phyloP scores from a whole-genome alignment of 257 asterid species.

The Euphrasia confusa region DNA sequence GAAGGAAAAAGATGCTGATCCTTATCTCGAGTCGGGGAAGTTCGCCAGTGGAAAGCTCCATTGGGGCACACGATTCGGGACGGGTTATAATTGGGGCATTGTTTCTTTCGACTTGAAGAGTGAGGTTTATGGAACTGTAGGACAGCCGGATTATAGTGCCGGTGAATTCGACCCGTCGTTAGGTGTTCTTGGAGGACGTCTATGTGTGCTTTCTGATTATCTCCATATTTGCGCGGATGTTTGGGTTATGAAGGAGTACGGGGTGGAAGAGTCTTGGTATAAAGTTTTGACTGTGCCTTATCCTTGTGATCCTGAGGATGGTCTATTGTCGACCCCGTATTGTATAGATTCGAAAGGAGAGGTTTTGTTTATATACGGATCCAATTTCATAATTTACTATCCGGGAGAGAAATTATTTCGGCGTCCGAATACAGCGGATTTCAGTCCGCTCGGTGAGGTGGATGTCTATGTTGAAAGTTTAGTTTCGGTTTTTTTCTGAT shows the following conservation, averaged over 20 bases:
- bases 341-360: too few relatives aligned
- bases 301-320: too few relatives aligned
- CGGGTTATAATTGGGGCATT: conserved; percentile 29
- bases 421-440: conserved; percentile 1
- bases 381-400: too few relatives aligned
- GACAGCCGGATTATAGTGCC: conserved; percentile 20
- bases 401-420: neutral
- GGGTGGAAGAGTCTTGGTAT: too few relatives aligned
- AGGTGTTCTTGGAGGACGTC: conserved; percentile 37
- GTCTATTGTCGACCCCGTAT: too few relatives aligned
- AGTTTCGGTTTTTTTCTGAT: conserved; percentile 21
- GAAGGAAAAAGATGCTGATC: too few relatives aligned
- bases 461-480: conserved; percentile 23
- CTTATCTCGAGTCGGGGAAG: too few relatives aligned
- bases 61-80: neutral
- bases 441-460: neutral
- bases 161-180: neutral
- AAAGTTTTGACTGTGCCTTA: too few relatives aligned
- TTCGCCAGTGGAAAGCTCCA: too few relatives aligned
- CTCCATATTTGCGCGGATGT: conserved; percentile 17
- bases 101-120: conserved; percentile 36
- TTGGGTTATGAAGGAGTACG: conserved; percentile 44
- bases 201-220: conserved; percentile 35
- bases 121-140: conserved; percentile 33
- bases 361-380: too few relatives aligned